A percentile compares a stretch with the other conserved stretches of the same genome.
Conservation (phyloP, 805 yeast genomes). For the Lipomyces spencermartinsiae region DNA sequence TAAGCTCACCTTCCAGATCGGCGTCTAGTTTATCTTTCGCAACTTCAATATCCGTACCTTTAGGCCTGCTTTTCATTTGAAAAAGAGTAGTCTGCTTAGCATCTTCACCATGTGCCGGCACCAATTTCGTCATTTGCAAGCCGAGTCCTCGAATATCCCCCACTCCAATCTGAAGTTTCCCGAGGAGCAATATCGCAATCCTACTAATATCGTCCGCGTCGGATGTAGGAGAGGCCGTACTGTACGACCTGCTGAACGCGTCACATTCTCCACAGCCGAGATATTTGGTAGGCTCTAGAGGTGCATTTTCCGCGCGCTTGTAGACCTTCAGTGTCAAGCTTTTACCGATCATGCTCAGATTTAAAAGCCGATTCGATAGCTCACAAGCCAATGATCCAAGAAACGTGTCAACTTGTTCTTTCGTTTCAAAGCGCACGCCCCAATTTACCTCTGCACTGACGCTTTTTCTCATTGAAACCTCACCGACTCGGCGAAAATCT, state of each 20-base stretch:
- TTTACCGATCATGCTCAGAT: slow-evolving; percentile 58
- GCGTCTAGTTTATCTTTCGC: background rate
- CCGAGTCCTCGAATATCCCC: slow-evolving; percentile 80
- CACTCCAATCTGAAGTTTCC: slow-evolving; percentile 65
- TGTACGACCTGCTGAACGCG: slow-evolving; percentile 61
- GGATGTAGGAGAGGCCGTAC: slow-evolving; percentile 66
- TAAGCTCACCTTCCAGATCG: background rate
- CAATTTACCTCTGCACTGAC: slow-evolving; percentile 88
- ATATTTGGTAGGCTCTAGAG: slow-evolving; percentile 75
- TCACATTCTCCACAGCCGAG: slow-evolving; percentile 87
- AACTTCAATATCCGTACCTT: background rate
- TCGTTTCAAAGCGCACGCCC: slow-evolving; percentile 78
- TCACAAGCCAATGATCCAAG: slow-evolving; percentile 64
- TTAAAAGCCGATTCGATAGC: slow-evolving; percentile 58
- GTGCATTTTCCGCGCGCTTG: slow-evolving; percentile 67
- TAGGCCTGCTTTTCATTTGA: background rate
- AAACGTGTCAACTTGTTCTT: slow-evolving; percentile 69
- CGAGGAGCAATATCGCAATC: slow-evolving; percentile 62
- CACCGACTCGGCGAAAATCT: slow-evolving; percentile 66
- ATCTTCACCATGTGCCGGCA: background rate
- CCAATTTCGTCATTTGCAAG: slow-evolving; percentile 65
- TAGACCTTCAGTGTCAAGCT: slow-evolving; percentile 71
- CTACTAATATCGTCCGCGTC: slow-evolving; percentile 66
- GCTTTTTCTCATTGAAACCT: slow-evolving; percentile 65
- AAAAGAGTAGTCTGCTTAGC: background rate